Base-by-base conservation (phyloP, 106 monocot species). In the Apostasia ramifera region DNA sequence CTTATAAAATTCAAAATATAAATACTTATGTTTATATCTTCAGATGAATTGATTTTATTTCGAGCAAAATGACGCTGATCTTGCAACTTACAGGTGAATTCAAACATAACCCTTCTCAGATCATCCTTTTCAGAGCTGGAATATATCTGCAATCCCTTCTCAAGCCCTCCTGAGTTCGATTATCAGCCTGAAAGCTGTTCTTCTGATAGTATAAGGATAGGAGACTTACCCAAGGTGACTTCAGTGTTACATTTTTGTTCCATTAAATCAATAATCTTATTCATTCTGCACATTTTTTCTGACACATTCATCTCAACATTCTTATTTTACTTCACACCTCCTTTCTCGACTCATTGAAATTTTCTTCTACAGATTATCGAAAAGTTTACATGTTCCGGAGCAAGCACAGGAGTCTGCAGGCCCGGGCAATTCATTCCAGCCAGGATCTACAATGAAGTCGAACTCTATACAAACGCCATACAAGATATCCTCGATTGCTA, bases 141-240 rank as follows among this genome's bases (percentile, higher is more conserved):
- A 62, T 83, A 78, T 61, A 61, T 95, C 2, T 95, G 95, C 88
- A 95, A 95, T 63, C 95, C 95, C 48, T 91, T 95, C 65, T 84
- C 91, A 11, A 76, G 79, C n/a, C 85, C 95, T 51, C 95, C 95
- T 2, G 78, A 84, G 7, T 95, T 80, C 78, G 70, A n/a, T 14
- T 95, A 95, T 68, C 80, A 84, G 67, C 95, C 91, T 2, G 69
- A 82, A 40, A 84, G 82, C 57, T 95, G 95, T 72, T 81, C 91
- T 42, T 64, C 82, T 13, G 62, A 77, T 45, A 77, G 88, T 44
- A 86, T 81, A 46, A 62, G 69, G 61, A 82, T 95, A 54, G 91
- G 95, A 15, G 91, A 92, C 55, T 84, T 95, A 67, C 91, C 95
- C 7, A 70, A 77, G 81, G 91, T 90, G 59, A 66, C 58, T 37